A percentile compares a stretch with the other conserved stretches of the same genome.
These are phyloP conservation scores for Tetrahymena thermophila DNA, from an alignment of 73 alveolate genomes.

Conservation along the genomic window DNA sequence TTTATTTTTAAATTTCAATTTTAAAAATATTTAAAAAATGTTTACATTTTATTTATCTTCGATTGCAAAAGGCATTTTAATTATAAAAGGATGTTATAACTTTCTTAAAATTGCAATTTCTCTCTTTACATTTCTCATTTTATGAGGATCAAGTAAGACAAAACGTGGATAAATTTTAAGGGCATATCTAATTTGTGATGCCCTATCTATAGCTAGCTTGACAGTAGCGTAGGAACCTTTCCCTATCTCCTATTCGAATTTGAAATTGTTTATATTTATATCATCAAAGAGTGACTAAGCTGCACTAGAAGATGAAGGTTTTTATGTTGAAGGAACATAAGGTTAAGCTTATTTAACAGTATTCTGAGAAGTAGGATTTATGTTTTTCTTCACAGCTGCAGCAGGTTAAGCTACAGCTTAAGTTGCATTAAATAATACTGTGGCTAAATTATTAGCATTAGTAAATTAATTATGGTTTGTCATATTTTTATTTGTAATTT, in stretches of 20 bases:
- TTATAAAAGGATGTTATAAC: slow-evolving; percentile 73
- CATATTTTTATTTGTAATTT: background rate
- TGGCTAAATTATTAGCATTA: background rate
- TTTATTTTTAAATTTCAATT: background rate
- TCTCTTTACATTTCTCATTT: slow-evolving; percentile 81
- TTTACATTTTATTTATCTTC: slow-evolving; percentile 57
- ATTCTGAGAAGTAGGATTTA: background rate
- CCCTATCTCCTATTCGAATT: slow-evolving; percentile 58
- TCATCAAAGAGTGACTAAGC: background rate
- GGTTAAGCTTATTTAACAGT: background rate
- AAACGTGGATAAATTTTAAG: slow-evolving; percentile 80
- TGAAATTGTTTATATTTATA: slow-evolving; percentile 7
- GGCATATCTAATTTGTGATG: slow-evolving; percentile 67
- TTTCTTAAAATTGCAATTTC: slow-evolving; percentile 77
- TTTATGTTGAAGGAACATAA: background rate
- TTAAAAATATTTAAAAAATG: background rate
- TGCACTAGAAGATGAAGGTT: background rate
- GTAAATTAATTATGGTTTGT: background rate
- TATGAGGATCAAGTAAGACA: slow-evolving; percentile 68
- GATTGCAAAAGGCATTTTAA: slow-evolving; percentile 67
- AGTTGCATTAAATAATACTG: background rate
- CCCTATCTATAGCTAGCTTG: slow-evolving; percentile 55
- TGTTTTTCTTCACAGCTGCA: background rate
- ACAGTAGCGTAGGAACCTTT: slow-evolving; percentile 91
- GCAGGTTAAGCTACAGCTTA: background rate